Evolutionary conservation across 2,329 filamentous ascomycete genomes (phyloP).

Genomic region (Pseudogymnoascus verrucosus): DNA sequence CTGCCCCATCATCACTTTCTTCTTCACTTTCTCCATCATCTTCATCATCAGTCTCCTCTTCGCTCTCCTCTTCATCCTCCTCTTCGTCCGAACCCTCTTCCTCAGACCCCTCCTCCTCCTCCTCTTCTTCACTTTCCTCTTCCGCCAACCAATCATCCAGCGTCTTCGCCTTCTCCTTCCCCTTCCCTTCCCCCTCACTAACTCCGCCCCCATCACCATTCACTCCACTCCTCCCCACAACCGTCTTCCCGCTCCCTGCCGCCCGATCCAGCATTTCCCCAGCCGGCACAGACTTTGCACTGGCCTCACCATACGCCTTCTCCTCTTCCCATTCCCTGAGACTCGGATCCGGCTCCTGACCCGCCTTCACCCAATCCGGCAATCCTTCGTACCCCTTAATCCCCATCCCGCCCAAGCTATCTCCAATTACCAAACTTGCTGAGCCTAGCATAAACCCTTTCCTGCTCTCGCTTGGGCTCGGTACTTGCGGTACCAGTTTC

Average conservation of each 20-base stretch:
- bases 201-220: slow-evolving; percentile 36
- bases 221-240: slow-evolving; percentile 31
- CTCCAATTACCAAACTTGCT: slow-evolving; percentile 74
- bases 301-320: slow-evolving; percentile 32
- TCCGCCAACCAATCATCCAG: slow-evolving; percentile 90
- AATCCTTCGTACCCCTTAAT: slow-evolving; percentile 71
- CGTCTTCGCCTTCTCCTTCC: slow-evolving; percentile 53
- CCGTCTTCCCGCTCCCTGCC: slow-evolving; percentile 30
- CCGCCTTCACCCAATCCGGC: slow-evolving; percentile 76
- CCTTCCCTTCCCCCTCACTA: slow-evolving; percentile 39
- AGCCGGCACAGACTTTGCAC: slow-evolving; percentile 43
- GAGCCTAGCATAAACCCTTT: slow-evolving; percentile 75
- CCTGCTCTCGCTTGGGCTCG: slow-evolving; percentile 78
- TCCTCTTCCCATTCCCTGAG: slow-evolving; percentile 54
- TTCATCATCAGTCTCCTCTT: slow-evolving; percentile 38
- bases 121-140: slow-evolving; percentile 51
- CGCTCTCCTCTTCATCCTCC: slow-evolving; percentile 43
- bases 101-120: slow-evolving; percentile 41
- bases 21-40: slow-evolving; percentile 32
- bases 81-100: slow-evolving; percentile 45
- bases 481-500: slow-evolving; percentile 85
- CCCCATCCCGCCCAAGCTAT: slow-evolving; percentile 64
- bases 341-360: slow-evolving; percentile 68
- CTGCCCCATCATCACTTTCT: slow-evolving; percentile 21
- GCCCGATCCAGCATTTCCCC: slow-evolving; percentile 57